Percentiles rank a stretch among this genome's conserved stretches.
These are phyloP conservation scores for Barnettozyma hawaiiensis DNA, from an alignment of 1,139 yeast genomes.

Conservation along the genomic window DNA sequence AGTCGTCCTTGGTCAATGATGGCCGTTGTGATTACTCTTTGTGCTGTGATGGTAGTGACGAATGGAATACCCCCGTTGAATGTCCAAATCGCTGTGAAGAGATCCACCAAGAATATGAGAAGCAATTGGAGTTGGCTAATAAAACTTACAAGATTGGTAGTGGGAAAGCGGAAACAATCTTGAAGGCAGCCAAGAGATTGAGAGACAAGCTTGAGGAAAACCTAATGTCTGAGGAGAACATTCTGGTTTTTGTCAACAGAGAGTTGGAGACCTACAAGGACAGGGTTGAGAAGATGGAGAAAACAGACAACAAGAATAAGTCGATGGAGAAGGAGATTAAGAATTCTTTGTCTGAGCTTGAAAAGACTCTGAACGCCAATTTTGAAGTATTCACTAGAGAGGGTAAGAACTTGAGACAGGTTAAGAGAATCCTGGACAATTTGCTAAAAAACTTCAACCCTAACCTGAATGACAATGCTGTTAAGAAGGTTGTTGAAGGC, in stretches of 20 bases:
- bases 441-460: slow-evolving; percentile 28
- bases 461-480: slow-evolving; percentile 33
- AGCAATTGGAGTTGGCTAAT: slow-evolving; percentile 27
- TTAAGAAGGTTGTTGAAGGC: slow-evolving; percentile 28
- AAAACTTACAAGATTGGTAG: slow-evolving; percentile 17
- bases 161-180: slow-evolving; percentile 24
- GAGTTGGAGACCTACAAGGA: slow-evolving; percentile 18
- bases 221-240: slow-evolving; percentile 15
- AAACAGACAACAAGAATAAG: slow-evolving; percentile 18
- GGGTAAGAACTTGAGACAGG: slow-evolving; percentile 23
- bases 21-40: slow-evolving; percentile 86
- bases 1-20: slow-evolving; percentile 67
- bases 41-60: slow-evolving; percentile 97
- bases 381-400: slow-evolving; percentile 22
- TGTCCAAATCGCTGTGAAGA: slow-evolving; percentile 61
- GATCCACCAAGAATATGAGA: slow-evolving; percentile 34
- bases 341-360: slow-evolving; percentile 15
- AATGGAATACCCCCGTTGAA: slow-evolving; percentile 37
- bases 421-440: slow-evolving; percentile 25
- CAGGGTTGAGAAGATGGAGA: slow-evolving; percentile 11
- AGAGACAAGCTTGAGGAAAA: slow-evolving; percentile 25
- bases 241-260: slow-evolving; percentile 14
- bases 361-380: slow-evolving; percentile 13
- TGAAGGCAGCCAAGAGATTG: slow-evolving; percentile 25
- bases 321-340: slow-evolving; percentile 19